Evolutionary conservation across 192 early-diverging fungal species (phyloP), one percentile per base, ranked within the genome.

Genomic region (Coemansia sp.): DNA sequence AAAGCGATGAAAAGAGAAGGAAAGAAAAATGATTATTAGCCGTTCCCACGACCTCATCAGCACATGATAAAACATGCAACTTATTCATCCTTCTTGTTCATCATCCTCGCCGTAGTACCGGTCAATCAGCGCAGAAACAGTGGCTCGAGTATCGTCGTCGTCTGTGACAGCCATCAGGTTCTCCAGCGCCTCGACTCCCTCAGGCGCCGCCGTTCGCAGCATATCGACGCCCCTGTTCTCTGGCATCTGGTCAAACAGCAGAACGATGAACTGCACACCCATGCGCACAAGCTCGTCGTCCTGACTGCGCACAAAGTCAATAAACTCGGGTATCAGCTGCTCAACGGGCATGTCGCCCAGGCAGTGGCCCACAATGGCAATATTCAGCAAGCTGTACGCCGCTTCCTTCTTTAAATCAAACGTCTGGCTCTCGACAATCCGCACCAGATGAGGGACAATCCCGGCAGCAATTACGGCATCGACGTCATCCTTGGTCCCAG

Each of bases 371-470:
- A 66, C 61, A 24, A 77, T 81, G 14, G 84, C 84, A 25, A 86
- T 80, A 56, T 88, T 85, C 52, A 86, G 72, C 58, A 88, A 45
- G 55, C 86, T 80, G 44, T 80, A 84, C 2, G 84, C 86, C 3
- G 86, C 86, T 68, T 85, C 86, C 65, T 88, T 85, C 46, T 85
- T 81, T 47, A 88, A 82, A 45, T 90, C 88, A 71, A 84, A 90
- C 47, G 78, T 80, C 37, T 81, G 74, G 54, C 75, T 83, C 19
- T 80, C 73, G 17, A 84, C 76, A 47, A 90, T 83, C 14, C 76
- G 62, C 30, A 80, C 76, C 23, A 90, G 59, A 25, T 81, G 68
- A 0, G 84, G 64, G 6, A 86, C 72, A 10, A 79, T 62, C 22
- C 80, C 81, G 4, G 82, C 67, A 3, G 69, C 62, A n/a, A 86